Base-by-base conservation (phyloP, 441 rosid genomes). In the Daphne laureola region DNA sequence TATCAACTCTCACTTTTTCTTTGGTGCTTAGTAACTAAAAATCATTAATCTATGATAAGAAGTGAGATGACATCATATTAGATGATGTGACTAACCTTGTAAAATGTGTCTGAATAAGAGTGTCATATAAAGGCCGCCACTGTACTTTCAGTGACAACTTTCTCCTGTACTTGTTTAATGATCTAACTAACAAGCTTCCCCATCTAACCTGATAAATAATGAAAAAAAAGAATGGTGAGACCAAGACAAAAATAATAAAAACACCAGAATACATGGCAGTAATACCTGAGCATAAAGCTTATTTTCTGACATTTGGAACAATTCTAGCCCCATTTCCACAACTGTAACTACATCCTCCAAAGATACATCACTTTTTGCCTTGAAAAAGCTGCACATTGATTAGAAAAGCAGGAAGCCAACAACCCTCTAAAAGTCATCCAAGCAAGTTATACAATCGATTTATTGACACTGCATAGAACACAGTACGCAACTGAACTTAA, bases 121-220 rank as follows among this genome's bases (percentile, higher is more conserved):
- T 77, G 66, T 90, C 97, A 73, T 90, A 94, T 58, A 94, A 71
- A 57, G 96, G 99, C 65, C 86, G 83, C 99, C 99, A 94, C 61
- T 74, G 84, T 48, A 87, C 73, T 73, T 76, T 78, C 75, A 90
- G 60, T 58, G 80, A 64, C 80, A 94, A 66, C 80, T 81, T 86
- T 79, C 81, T 87, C 41, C 83, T 82, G 51, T 79, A 86, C 74
- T 79, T 86, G 69, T 86, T 90, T 59, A 90, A 83, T 67, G 90
- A 46, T 72, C 82, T 83, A 63, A 84, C 88, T 75, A 87, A 69
- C 56, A 84, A 52, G 74, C 77, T 76, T 69, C 99, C 95, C 99
- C 99, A 94, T 77, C 99, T 80, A 76, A 90, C 96, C 99, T 93
- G 72, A 73, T 63, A 49, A 42, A 73, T 65, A 62, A 43, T 49